These are phyloP conservation scores for Ganoderma leucocontextum DNA, from an alignment of 1,284 basidiomycete species.

Conservation along the genomic window DNA sequence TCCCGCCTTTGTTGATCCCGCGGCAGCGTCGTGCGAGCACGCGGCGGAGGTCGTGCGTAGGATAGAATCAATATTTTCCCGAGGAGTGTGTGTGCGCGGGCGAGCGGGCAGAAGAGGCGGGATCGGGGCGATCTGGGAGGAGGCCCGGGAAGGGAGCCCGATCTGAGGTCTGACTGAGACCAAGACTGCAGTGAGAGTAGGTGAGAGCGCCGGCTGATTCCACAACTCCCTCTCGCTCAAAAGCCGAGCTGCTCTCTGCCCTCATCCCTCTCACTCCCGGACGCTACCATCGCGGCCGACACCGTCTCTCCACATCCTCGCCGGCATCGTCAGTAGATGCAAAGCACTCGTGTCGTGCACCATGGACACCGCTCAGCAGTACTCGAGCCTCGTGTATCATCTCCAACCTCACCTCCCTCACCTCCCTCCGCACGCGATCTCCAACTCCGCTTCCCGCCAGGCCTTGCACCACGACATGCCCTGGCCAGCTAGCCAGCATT, in stretches of 20 bases:
- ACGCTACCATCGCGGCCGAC: slow-evolving; percentile 33
- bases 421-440: slow-evolving; percentile 29
- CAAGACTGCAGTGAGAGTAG: slow-evolving; percentile 16
- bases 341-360: slow-evolving; percentile 24
- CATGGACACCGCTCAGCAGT: slow-evolving; percentile 39
- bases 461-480: slow-evolving; percentile 34
- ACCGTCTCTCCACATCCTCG: slow-evolving; percentile 9
- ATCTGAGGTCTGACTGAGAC: slow-evolving; percentile 24
- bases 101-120: slow-evolving; percentile 14
- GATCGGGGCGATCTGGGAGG: slow-evolving; percentile 30
- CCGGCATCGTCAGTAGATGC: slow-evolving; percentile 29
- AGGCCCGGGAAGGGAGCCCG: slow-evolving; percentile 23
- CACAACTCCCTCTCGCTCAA: slow-evolving; percentile 17
- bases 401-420: slow-evolving; percentile 31
- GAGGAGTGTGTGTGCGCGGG: slow-evolving; percentile 4
- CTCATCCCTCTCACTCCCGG: slow-evolving; percentile 30
- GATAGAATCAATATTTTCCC: slow-evolving; percentile 3
- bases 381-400: slow-evolving; percentile 40
- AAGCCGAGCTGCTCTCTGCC: slow-evolving; percentile 26
- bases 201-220: not conserved
- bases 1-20: not conserved
- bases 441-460: slow-evolving; percentile 31
- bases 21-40: slow-evolving; percentile 15
- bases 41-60: slow-evolving; percentile 7
- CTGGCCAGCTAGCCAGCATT: slow-evolving; percentile 35